These are phyloP conservation scores for Przewalskia tangutica DNA, from an alignment of 257 asterid genomes.

Conservation along the genomic window DNA sequence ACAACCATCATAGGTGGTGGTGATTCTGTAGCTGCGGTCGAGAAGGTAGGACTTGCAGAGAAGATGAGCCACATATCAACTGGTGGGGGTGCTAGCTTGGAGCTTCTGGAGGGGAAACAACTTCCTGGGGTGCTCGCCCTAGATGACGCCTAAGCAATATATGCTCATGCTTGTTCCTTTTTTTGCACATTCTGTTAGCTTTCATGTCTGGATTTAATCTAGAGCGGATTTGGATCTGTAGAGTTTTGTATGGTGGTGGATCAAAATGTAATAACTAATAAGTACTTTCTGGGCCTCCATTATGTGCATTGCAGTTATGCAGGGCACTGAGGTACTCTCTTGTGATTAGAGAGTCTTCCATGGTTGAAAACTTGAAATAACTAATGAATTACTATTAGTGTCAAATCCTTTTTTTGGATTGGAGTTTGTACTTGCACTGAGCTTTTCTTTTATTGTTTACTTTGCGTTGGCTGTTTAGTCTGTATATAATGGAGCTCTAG, in stretches of 20 bases:
- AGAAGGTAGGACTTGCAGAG: constrained; percentile 81
- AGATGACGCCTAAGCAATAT: constrained; percentile 39
- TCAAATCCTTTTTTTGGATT: neutral
- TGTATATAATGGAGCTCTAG: neutral
- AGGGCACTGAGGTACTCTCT: neutral
- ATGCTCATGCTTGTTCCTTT: neutral
- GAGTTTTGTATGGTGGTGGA: constrained; percentile 1
- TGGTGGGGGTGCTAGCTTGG: constrained; percentile 93
- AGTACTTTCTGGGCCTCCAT: neutral
- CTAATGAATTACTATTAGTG: neutral
- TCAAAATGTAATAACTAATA: constrained; percentile 3
- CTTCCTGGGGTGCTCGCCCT: constrained; percentile 85
- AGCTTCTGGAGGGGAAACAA: constrained; percentile 77
- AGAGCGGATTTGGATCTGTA: neutral
- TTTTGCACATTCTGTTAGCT: constrained; percentile 1
- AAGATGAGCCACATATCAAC: constrained; percentile 96
- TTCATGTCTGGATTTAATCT: constrained; percentile 2
- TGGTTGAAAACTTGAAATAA: neutral
- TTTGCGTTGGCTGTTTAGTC: neutral
- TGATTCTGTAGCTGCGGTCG: constrained; percentile 88
- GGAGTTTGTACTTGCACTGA: neutral
- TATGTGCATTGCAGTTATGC: neutral
- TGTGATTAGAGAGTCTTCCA: neutral
- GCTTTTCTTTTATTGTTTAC: neutral
- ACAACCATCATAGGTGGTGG: constrained; percentile 91